phyloP scores from a whole-genome alignment of 2,329 filamentous ascomycete genomes.

The Trichoderma pleuroti region DNA sequence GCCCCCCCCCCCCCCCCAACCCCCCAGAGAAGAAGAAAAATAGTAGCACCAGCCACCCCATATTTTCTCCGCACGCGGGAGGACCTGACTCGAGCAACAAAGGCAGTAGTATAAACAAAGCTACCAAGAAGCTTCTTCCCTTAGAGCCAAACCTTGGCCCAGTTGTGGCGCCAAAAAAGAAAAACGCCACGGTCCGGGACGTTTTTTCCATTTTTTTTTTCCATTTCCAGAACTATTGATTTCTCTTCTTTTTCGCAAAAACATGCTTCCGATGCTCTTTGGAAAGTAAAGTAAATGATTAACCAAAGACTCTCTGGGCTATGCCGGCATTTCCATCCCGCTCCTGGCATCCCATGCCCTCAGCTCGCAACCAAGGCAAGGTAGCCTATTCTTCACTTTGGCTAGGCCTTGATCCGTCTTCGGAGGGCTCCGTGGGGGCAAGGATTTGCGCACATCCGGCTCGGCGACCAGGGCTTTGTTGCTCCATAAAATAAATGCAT shows the following conservation, averaged over 20 bases:
- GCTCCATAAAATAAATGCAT: not conserved
- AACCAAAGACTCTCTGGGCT: not conserved
- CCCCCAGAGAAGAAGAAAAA: not conserved
- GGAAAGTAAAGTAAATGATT: not conserved
- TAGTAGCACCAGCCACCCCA: not conserved
- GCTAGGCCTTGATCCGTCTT: not conserved
- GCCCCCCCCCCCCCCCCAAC: too few species aligned
- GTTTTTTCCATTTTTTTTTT: not conserved
- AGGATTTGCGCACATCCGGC: not conserved
- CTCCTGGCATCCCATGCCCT: not conserved
- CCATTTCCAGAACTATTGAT: not conserved
- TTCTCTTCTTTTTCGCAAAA: not conserved
- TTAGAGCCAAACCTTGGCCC: not conserved
- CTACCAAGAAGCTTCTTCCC: not conserved
- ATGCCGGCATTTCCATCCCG: not conserved
- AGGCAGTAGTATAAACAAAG: not conserved
- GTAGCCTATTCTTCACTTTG: not conserved
- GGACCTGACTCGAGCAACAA: not conserved
- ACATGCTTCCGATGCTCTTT: not conserved
- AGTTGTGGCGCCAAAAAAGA: not conserved
- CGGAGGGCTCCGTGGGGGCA: not conserved
- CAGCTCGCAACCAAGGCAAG: not conserved
- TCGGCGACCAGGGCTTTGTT: not conserved
- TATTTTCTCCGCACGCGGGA: conserved; percentile 11
- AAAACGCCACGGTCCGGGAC: not conserved